Evolutionary conservation across 208 protist species (phyloP).

Genomic region (Giardia duodenalis): DNA sequence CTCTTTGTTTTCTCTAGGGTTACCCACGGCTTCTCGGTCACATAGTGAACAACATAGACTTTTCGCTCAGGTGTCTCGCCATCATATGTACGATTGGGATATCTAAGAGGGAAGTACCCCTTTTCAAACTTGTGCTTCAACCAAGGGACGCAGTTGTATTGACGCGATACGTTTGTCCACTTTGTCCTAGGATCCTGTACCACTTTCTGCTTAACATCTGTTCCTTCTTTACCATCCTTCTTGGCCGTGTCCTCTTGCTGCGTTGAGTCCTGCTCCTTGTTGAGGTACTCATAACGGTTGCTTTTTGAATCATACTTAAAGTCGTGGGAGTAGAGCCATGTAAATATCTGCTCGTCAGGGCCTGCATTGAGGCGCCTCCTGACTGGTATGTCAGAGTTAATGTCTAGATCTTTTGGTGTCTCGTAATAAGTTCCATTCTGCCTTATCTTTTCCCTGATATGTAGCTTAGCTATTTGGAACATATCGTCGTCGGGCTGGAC

Average conservation of each 20-base stretch:
- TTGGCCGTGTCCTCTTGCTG: neutral
- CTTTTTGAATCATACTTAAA: neutral
- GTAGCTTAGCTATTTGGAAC: neutral
- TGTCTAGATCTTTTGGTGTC: neutral
- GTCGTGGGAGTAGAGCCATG: neutral
- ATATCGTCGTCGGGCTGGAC: neutral
- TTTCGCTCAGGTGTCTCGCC: neutral
- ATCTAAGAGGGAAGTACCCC: neutral
- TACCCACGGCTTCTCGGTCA: slow-evolving; percentile 12
- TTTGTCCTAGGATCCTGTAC: neutral
- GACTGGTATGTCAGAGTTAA: neutral
- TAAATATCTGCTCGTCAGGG: neutral
- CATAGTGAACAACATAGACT: slow-evolving; percentile 13
- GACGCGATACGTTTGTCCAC: slow-evolving; percentile 4
- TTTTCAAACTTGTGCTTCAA: neutral
- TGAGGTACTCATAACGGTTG: neutral
- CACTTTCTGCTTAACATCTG: neutral
- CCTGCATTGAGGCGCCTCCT: neutral
- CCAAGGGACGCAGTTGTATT: slow-evolving; percentile 22
- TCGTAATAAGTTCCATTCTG: neutral
- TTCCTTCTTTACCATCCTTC: neutral
- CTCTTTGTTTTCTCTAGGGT: neutral
- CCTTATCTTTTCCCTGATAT: neutral
- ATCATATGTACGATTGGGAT: neutral
- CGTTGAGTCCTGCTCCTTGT: neutral